Conservation (phyloP, 345 rosid species). For the Tarenaya hassleriana region DNA sequence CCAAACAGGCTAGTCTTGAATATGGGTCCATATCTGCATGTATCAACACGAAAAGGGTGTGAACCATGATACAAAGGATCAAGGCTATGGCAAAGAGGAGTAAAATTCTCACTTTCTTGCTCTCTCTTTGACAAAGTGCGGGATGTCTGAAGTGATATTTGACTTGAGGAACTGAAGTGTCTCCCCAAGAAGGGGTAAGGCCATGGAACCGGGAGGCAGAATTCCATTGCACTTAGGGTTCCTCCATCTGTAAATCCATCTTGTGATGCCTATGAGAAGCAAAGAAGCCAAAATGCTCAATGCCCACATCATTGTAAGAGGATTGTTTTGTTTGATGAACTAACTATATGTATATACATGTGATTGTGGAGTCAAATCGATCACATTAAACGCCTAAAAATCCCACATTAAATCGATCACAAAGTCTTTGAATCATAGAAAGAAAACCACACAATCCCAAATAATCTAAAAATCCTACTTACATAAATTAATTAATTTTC, state of each 20-base stretch:
- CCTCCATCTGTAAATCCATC: conserved; percentile 55
- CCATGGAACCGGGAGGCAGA: conserved; percentile 89
- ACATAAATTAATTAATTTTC: too few relatives aligned
- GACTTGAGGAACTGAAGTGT: conserved; percentile 62
- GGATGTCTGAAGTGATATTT: conserved; percentile 42
- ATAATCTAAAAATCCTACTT: too few relatives aligned
- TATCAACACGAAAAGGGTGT: conserved; percentile 2
- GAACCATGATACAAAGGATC: too few relatives aligned
- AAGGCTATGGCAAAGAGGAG: too few relatives aligned
- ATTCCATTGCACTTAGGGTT: conserved; percentile 68
- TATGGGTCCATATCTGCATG: conserved; percentile 62
- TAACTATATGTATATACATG: too few relatives aligned
- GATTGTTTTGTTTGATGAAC: too few relatives aligned
- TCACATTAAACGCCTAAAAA: too few relatives aligned
- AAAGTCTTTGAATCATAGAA: too few relatives aligned
- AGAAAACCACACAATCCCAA: too few relatives aligned
- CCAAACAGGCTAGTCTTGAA: conserved; percentile 73
- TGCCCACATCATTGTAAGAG: conserved; percentile 29
- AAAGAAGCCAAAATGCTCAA: conserved; percentile 35
- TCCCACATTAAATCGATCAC: too few relatives aligned
- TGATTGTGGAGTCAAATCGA: too few relatives aligned
- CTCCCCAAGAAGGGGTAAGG: conserved; percentile 71
- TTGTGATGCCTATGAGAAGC: conserved; percentile 32
- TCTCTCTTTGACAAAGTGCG: conserved; percentile 56
- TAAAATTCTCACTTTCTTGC: conserved; percentile 45